Evolutionary conservation across 768 basidiomycete species (phyloP), one percentile per base, ranked within the genome.

Genomic region (Tricholoma matsutake): DNA sequence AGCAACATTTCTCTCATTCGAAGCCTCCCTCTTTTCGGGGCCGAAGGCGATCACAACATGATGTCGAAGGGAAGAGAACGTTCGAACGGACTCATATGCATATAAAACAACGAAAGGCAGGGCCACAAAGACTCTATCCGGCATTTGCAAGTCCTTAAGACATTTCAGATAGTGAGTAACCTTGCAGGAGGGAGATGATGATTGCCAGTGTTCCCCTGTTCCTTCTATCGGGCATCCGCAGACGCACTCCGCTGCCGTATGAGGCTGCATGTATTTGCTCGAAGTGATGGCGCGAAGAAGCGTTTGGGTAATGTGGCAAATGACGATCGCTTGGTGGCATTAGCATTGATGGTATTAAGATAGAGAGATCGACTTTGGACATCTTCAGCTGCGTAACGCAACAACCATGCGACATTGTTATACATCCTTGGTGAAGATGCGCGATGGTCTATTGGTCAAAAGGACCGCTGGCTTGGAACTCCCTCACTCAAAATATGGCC

Each of bases 401-500:
- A 59, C 5, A 70, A 9, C 64, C 64, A 68, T 25, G 55, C n/a
- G 6, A 65, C 18, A 57, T 67, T 53, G 14, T 65, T 56, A 43
- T 56, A 60, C 32, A 58, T 34, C 25, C 20, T 22, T 20, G 58
- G 35, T 32, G 58, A 52, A 31, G 16, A 52, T 31, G 16, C 29
- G 16, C 3, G 31, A n/a, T 11, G 51, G 29, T 31, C 6, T 35
- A 25, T 56, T 18, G 11, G 16, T 54, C 18, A n/a, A n/a, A n/a
- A 37, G 31, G 68, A 68, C 13, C 57, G 61, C 31, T 74, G 74
- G 75, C 69, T 72, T 16, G 64, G 71, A 10, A 61, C 66, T 29
- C 52, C 63, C n/a, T 70, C 74, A 16, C 63, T 76, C 29, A 67
- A 64, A 43, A 75, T 72, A 3, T 65, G 60, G 6, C 77, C 74